A percentile compares a stretch with the other conserved stretches of the same genome.
phyloP scores from a whole-genome alignment of 148 eudicot genomes.

The Rhododendron simsii region DNA sequence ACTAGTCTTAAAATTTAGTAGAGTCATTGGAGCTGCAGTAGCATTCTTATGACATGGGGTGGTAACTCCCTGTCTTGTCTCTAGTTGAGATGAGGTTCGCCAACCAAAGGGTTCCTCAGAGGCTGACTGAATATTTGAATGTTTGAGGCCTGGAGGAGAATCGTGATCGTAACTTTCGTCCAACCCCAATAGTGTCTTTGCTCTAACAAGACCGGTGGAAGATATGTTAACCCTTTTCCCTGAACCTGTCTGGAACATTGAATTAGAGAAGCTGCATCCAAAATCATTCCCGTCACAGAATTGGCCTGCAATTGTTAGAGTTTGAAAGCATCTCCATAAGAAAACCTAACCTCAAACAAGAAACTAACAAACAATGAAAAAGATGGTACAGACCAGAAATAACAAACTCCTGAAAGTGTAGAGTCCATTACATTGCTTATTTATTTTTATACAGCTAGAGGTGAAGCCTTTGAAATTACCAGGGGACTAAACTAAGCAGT shows the following conservation, averaged over 20 bases:
- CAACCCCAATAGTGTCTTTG: slow-evolving; percentile 64
- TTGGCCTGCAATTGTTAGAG: slow-evolving; percentile 31
- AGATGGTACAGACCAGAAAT: not conserved
- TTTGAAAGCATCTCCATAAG: not conserved
- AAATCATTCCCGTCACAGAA: slow-evolving; percentile 13
- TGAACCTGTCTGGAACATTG: slow-evolving; percentile 89
- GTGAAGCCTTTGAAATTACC: not conserved
- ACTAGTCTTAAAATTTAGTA: slow-evolving; percentile 22
- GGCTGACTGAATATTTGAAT: slow-evolving; percentile 27
- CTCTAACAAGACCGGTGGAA: slow-evolving; percentile 62
- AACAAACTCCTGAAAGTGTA: not conserved
- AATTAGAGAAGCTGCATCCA: slow-evolving; percentile 26
- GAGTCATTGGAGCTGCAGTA: slow-evolving; percentile 18
- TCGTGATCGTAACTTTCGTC: slow-evolving; percentile 30
- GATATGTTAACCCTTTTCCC: slow-evolving; percentile 75
- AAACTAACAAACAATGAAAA: not conserved
- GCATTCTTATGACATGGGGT: slow-evolving; percentile 19
- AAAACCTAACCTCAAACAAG: not conserved
- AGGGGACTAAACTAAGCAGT: not conserved
- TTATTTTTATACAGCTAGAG: not conserved
- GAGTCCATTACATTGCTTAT: not conserved
- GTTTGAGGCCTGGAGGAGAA: slow-evolving; percentile 29
- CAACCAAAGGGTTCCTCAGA: slow-evolving; percentile 16
- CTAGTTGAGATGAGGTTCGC: slow-evolving; percentile 18
- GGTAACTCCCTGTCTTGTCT: slow-evolving; percentile 8